Conservation (phyloP, 768 basidiomycete species). For the Termitomyces sp. region DNA sequence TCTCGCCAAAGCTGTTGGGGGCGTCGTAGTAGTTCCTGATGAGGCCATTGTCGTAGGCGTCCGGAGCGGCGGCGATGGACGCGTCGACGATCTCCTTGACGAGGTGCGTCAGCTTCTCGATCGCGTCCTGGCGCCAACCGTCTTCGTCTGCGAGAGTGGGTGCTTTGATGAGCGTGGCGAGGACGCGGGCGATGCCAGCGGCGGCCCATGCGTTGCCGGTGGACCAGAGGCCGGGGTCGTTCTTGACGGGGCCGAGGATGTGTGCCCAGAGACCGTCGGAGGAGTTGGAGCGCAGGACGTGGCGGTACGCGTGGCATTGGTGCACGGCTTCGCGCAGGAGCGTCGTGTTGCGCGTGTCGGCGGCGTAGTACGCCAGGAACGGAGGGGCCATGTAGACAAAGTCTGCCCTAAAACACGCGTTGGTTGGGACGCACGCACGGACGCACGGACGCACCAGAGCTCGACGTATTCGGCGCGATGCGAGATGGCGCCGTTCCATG, state of each 20-base stretch:
- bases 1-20: slow-evolving; percentile 17
- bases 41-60: slow-evolving; percentile 10
- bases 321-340: slow-evolving; percentile 38
- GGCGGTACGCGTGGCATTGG: slow-evolving; percentile 45
- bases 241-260: slow-evolving; percentile 33
- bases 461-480: slow-evolving; percentile 27
- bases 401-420: slow-evolving; percentile 44
- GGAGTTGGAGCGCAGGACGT: slow-evolving; percentile 30
- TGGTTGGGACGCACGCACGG: too few species aligned
- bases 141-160: not conserved
- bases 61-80: slow-evolving; percentile 9
- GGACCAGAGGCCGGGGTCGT: slow-evolving; percentile 39
- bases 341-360: slow-evolving; percentile 21
- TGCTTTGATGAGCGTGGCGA: slow-evolving; percentile 42
- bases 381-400: slow-evolving; percentile 53
- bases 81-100: slow-evolving; percentile 23
- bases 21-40: slow-evolving; percentile 17
- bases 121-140: slow-evolving; percentile 12
- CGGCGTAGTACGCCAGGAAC: slow-evolving; percentile 53
- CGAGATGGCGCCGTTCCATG: slow-evolving; percentile 45
- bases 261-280: slow-evolving; percentile 19
- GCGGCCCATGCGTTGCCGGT: slow-evolving; percentile 72
- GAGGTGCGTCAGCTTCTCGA: slow-evolving; percentile 13
- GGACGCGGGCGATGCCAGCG: slow-evolving; percentile 59
- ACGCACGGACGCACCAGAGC: slow-evolving; percentile 1